phyloP scores from a whole-genome alignment of 176 grass and related monocot genomes.

The Rhynchospora tenuis region DNA sequence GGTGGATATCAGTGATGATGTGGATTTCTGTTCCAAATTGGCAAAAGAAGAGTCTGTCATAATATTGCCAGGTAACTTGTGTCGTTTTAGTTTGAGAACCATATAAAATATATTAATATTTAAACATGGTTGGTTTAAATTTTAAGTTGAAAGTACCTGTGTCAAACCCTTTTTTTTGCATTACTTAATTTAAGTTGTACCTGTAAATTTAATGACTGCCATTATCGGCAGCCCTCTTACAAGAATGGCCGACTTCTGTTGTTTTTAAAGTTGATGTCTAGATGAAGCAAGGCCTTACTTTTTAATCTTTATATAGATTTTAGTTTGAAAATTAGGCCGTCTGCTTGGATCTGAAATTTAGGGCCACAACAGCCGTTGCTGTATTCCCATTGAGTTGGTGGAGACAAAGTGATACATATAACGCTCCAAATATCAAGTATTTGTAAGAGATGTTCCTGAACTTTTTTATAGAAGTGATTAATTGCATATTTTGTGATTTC shows the following conservation, averaged over 20 bases:
- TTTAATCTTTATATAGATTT: not conserved
- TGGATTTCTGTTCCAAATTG: conserved; percentile 68
- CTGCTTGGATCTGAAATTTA: not conserved
- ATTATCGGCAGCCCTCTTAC: too few relatives aligned
- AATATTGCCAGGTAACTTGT: conserved; percentile 56
- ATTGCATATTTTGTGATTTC: not conserved
- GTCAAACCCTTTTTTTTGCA: too few relatives aligned
- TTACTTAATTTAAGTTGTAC: too few relatives aligned
- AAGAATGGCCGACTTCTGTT: too few relatives aligned
- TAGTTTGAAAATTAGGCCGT: not conserved
- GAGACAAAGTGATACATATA: not conserved
- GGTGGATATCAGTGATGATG: conserved; percentile 50
- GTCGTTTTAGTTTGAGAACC: not conserved
- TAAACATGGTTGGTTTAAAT: not conserved
- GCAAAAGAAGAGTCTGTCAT: conserved; percentile 74
- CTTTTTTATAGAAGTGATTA: not conserved
- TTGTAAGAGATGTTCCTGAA: not conserved
- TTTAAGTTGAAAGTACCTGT: not conserved
- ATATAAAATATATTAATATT: not conserved
- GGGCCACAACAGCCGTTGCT: not conserved
- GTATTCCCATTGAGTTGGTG: not conserved
- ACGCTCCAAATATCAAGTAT: too few relatives aligned
- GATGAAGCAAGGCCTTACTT: too few relatives aligned
- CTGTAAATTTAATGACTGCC: too few relatives aligned
- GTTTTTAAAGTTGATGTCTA: too few relatives aligned